phyloP scores from a whole-genome alignment of 352 stramenopile species.

The Phytophthora fragariae region DNA sequence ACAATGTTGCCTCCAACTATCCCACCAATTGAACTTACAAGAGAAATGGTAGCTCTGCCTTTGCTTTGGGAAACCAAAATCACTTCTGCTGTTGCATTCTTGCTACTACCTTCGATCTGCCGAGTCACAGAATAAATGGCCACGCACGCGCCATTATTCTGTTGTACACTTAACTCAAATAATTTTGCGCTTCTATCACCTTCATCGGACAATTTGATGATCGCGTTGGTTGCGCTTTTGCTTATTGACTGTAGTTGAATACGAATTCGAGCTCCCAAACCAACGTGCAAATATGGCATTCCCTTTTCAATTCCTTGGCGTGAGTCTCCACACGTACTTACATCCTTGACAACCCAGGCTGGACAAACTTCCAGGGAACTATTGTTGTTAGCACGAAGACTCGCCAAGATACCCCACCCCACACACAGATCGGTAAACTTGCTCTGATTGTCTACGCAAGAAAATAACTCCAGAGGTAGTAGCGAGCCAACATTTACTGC shows the following conservation, averaged over 20 bases:
- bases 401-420: slow-evolving; percentile 4
- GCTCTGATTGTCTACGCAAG: background rate
- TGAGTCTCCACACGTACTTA: slow-evolving; percentile 1
- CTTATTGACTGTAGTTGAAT: slow-evolving; percentile 22
- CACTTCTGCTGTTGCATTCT: slow-evolving; percentile 14
- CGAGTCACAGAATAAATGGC: slow-evolving; percentile 22
- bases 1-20: slow-evolving; percentile 21
- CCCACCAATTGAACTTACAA: slow-evolving; percentile 21
- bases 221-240: slow-evolving; percentile 12
- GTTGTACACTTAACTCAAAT: slow-evolving; percentile 15
- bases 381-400: background rate
- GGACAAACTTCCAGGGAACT: slow-evolving; percentile 1
- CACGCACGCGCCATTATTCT: background rate
- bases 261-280: slow-evolving; percentile 11
- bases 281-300: slow-evolving; percentile 6
- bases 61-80: background rate
- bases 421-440: slow-evolving; percentile 10
- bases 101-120: background rate
- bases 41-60: slow-evolving; percentile 11
- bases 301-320: slow-evolving; percentile 17
- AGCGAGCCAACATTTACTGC: slow-evolving; percentile 9
- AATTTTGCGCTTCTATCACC: background rate
- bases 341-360: slow-evolving; percentile 25
- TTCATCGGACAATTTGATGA: slow-evolving; percentile 1
- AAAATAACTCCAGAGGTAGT: slow-evolving; percentile 25